phyloP scores from a whole-genome alignment of 352 stramenopile genomes.

The Elongisporangium undulatum region DNA sequence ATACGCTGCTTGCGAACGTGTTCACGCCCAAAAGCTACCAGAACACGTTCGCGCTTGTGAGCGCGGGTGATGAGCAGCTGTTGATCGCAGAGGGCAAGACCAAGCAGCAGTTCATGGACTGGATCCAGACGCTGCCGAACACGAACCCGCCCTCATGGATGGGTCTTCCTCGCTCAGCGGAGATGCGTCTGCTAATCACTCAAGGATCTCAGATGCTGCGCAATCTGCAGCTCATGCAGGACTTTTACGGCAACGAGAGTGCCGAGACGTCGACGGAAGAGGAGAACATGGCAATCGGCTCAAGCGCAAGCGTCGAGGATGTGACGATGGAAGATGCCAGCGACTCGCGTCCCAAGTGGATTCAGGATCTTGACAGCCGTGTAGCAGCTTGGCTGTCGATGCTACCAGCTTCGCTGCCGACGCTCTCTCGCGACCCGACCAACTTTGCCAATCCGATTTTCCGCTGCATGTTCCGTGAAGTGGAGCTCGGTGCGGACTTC shows the following conservation, averaged over 20 bases:
- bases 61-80: slow-evolving; percentile 36
- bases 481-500: slow-evolving; percentile 66
- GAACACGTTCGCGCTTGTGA: slow-evolving; percentile 69
- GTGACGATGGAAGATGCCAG: slow-evolving; percentile 15
- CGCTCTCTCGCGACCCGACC: slow-evolving; percentile 36
- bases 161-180: slow-evolving; percentile 88
- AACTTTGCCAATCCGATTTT: slow-evolving; percentile 88
- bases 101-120: slow-evolving; percentile 90
- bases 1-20: slow-evolving; percentile 90
- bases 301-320: slow-evolving; percentile 16
- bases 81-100: slow-evolving; percentile 88
- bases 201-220: slow-evolving; percentile 73
- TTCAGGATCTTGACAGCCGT: slow-evolving; percentile 73
- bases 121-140: slow-evolving; percentile 82
- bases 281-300: slow-evolving; percentile 54
- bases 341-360: slow-evolving; percentile 71
- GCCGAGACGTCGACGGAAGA: slow-evolving; percentile 35
- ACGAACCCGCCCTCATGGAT: slow-evolving; percentile 93
- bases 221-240: slow-evolving; percentile 82
- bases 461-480: slow-evolving; percentile 89
- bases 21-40: slow-evolving; percentile 96
- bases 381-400: slow-evolving; percentile 57
- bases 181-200: slow-evolving; percentile 86
- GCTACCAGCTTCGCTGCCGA: slow-evolving; percentile 44
- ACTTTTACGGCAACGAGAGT: slow-evolving; percentile 70